Base-by-base conservation (phyloP, 2,329 filamentous ascomycete species). In the Beauveria caledonica region DNA sequence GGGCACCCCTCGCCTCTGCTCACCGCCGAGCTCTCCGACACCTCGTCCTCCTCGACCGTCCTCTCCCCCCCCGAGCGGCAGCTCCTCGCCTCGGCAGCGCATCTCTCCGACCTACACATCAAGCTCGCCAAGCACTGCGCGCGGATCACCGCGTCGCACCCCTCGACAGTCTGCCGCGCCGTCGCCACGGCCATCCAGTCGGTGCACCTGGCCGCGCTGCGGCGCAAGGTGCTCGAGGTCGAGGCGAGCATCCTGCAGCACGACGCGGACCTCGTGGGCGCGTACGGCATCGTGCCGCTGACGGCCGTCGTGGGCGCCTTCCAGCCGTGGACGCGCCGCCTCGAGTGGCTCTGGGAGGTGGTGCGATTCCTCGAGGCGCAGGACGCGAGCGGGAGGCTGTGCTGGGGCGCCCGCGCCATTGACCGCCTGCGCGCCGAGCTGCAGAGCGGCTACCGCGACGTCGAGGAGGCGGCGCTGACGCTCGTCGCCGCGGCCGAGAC, bases 1-100 rank as follows among this genome's bases (percentile, higher is more conserved):
- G 93, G 94, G 66, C 90, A 97, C 76, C 88, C 90, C 65, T 97
- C 93, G 65, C 88, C 92, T 66, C 84, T 97, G 71, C 89, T 97
- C 77, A 82, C 83, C 72, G 71, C 76, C 67, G 72, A 78, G 60
- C 51, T 59, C 67, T 69, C 74, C 68, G 73, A 78, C 67, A 78
- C 76, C 65, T 71, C 76, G 69, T 21, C 25, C 7, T 74, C 75
- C 67, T 71, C 78, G 58, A 68, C 75, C 68, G 72, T 77, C 70
- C 73, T 87, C 70, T 90, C 92, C 50, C 88, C 90, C 44, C 86
- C 92, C 56, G 93, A 97, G 74, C 85, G 86, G 69, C 88, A 90
- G 65, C 85, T 97, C 63, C 83, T 99, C 68, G 80, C 84, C 66
- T 87, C 87, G 29, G 83, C 94, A 62, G 88, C 88, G 51, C 86